Evolutionary conservation across 208 protist species (phyloP).

Genomic region (Lotmaria passim): DNA sequence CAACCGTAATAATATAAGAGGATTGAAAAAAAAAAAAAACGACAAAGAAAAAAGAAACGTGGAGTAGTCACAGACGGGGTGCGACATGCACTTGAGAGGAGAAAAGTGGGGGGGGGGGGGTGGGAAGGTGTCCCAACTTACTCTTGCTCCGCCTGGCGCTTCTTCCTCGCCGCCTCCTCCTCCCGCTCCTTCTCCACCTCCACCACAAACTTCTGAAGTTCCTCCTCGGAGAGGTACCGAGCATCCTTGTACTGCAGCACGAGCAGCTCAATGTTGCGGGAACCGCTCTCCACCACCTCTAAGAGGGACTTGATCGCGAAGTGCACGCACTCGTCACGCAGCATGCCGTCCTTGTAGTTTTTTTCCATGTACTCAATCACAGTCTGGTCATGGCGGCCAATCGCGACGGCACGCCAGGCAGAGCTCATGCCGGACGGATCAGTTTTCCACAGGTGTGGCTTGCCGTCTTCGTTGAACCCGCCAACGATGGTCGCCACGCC

Average conservation of each 20-base stretch:
- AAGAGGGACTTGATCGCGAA: conserved; percentile 98
- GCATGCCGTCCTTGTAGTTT: conserved; percentile 94
- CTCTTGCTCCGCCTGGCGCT: conserved; percentile 83
- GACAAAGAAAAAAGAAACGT: conserved; percentile 2
- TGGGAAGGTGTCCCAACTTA: conserved; percentile 24
- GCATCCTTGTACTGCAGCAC: conserved; percentile 75
- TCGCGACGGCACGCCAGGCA: conserved; percentile 80
- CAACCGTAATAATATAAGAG: conserved; percentile 10
- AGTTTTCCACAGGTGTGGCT: conserved; percentile 92
- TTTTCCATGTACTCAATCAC: conserved; percentile 99
- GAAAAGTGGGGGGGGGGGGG: background rate
- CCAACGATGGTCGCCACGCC: conserved; percentile 99
- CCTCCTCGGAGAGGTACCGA: conserved; percentile 76
- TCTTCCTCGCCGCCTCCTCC: conserved; percentile 83
- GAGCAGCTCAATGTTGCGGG: conserved; percentile 91
- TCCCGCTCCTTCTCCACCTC: conserved; percentile 90
- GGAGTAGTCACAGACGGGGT: background rate
- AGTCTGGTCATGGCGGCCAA: conserved; percentile 97
- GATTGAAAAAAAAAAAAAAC: conserved; percentile 21
- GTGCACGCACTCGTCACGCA: conserved; percentile 94
- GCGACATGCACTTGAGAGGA: background rate
- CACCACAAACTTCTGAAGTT: conserved; percentile 80
- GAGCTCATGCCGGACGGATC: conserved; percentile 89
- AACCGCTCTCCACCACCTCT: conserved; percentile 96
- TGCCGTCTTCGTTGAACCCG: conserved; percentile 98